These are phyloP conservation scores for Fomitopsis serialis DNA, from an alignment of 768 basidiomycete species.

Conservation along the genomic window DNA sequence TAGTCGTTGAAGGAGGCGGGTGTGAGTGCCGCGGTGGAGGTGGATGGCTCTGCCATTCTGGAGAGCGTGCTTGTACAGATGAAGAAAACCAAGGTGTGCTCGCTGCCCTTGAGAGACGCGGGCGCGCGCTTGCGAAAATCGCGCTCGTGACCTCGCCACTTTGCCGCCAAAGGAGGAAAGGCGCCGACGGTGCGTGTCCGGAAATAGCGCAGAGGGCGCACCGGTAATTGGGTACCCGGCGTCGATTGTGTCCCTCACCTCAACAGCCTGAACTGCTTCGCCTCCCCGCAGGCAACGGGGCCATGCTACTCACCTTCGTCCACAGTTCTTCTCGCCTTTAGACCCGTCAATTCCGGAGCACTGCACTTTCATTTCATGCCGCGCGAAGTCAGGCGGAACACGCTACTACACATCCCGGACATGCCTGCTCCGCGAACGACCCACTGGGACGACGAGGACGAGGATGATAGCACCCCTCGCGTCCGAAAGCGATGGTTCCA, in stretches of 20 bases:
- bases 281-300: not conserved
- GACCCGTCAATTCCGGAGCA: not conserved
- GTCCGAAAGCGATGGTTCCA: slow-evolving; percentile 14
- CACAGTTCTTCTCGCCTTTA: not conserved
- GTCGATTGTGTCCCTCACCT: not conserved
- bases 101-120: too few relatives aligned
- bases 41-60: slow-evolving; percentile 2
- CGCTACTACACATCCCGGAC: not conserved
- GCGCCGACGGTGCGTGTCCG: too few relatives aligned
- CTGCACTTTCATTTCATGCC: not conserved
- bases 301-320: not conserved
- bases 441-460: slow-evolving; percentile 10
- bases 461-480: slow-evolving; percentile 1
- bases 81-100: too few relatives aligned
- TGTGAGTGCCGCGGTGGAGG: slow-evolving; percentile 11
- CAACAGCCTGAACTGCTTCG: not conserved
- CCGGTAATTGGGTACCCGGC: not conserved
- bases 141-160: too few relatives aligned
- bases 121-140: too few relatives aligned
- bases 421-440: not conserved
- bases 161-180: too few relatives aligned
- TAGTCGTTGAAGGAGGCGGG: slow-evolving; percentile 42
- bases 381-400: not conserved
- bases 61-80: too few relatives aligned
- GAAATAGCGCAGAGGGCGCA: too few relatives aligned